phyloP scores from a whole-genome alignment of 345 rosid species.

The Garcia nutans region DNA sequence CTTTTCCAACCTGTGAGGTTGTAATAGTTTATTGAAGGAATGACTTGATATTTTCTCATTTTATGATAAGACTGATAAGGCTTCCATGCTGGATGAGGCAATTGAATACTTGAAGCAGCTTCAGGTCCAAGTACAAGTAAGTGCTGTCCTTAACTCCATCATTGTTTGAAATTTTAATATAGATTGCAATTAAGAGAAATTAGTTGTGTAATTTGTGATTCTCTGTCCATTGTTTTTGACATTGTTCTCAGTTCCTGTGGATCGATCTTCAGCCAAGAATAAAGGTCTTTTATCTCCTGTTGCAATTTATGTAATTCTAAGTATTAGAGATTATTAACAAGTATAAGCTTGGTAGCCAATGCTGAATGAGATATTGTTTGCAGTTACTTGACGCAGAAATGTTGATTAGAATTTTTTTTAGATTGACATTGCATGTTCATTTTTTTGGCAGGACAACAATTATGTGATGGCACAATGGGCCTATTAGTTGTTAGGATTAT shows the following conservation, averaged over 20 bases:
- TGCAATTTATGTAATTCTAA: background rate
- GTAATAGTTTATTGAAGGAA: background rate
- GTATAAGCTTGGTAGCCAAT: background rate
- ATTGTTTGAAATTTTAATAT: background rate
- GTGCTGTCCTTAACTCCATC: background rate
- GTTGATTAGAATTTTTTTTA: background rate
- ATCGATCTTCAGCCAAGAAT: background rate
- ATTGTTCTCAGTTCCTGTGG: background rate
- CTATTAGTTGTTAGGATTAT: background rate
- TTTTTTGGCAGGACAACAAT: background rate
- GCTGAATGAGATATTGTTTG: background rate
- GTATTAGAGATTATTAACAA: background rate
- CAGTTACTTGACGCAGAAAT: background rate
- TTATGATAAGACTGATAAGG: conserved; percentile 70
- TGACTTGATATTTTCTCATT: conserved; percentile 3
- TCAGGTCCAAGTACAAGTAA: conserved; percentile 81
- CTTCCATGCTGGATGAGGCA: conserved; percentile 86
- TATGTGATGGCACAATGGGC: background rate
- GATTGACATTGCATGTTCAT: background rate
- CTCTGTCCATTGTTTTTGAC: background rate
- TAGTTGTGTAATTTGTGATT: background rate
- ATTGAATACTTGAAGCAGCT: conserved; percentile 83
- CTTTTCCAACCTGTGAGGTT: background rate
- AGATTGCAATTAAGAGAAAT: background rate
- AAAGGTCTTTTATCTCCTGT: background rate